Evolutionary conservation across 2,329 filamentous ascomycete genomes (phyloP).

Genomic region (Cytospora piceae): DNA sequence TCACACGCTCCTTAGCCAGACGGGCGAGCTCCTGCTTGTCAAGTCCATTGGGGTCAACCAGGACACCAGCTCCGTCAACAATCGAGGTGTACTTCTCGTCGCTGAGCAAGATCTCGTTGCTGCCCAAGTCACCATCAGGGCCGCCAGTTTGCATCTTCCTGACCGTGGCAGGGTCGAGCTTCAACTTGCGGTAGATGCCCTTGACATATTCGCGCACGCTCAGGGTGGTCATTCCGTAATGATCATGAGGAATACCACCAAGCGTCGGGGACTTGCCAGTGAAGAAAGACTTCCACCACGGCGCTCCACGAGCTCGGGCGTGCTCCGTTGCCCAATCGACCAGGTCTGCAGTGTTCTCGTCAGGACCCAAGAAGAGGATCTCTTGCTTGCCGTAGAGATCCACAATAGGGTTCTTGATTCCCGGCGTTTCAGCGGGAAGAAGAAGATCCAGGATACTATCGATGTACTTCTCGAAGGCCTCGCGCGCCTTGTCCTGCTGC

Average conservation of each 20-base stretch:
- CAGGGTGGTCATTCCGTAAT: conserved; percentile 96
- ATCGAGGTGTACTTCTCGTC: conserved; percentile 95
- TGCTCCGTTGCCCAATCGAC: conserved; percentile 99
- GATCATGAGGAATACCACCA: conserved; percentile 94
- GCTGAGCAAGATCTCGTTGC: conserved; percentile 94
- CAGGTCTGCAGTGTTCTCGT: conserved; percentile 97
- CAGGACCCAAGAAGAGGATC: conserved; percentile 97
- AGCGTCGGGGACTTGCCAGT: conserved; percentile 96
- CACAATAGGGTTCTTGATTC: conserved; percentile 98
- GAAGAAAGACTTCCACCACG: conserved; percentile 99
- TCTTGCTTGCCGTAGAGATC: conserved; percentile 94
- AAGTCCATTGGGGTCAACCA: conserved; percentile 89
- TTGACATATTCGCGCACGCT: conserved; percentile 95
- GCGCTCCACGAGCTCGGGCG: conserved; percentile 81
- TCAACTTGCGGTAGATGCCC: conserved; percentile 95
- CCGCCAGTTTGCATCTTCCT: conserved; percentile 97
- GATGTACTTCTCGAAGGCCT: conserved; percentile 99
- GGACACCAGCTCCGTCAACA: conserved; percentile 93
- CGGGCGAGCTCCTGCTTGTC: conserved; percentile 81
- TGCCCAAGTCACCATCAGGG: conserved; percentile 93
- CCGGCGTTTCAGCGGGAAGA: conserved; percentile 84
- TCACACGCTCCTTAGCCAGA: conserved; percentile 82
- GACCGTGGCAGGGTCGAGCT: conserved; percentile 82
- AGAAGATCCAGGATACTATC: conserved; percentile 97
- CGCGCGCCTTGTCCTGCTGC: conserved; percentile 88